Base-by-base conservation (phyloP, 2,329 filamentous ascomycete species). In the Seiridium unicorne region DNA sequence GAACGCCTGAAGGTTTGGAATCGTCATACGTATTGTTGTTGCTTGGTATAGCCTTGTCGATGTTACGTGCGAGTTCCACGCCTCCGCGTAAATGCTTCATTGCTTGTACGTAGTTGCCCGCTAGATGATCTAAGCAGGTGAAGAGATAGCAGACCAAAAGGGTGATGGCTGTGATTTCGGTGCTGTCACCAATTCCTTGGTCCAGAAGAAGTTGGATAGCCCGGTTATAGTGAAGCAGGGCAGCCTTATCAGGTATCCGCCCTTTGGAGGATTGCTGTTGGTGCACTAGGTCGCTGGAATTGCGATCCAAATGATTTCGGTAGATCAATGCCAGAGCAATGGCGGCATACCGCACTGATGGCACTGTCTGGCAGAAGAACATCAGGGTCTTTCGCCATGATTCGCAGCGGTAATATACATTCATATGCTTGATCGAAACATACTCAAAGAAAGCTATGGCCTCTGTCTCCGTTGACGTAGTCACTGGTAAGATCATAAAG, bases 91-190 rank as follows among this genome's bases (percentile, higher is more conserved):
- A 62, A 59, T 77, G 74, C 58, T 69, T 72, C 32, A 72, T 56
- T 63, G 73, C 72, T 65, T 75, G 72, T 55, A 69, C 63, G 57
- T 73, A 56, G 62, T 74, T 70, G 38, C 73, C 72, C 5, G 67
- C 68, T 42, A 76, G 69, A 55, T 74, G 65, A 60, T 76, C 74
- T 61, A 74, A 74, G 65, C 73, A 75, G 62, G 65, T 72, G 63
- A 77, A 75, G 38, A 77, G 72, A 65, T 76, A 76, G 63, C 73
- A 77, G 51, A 73, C 71, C 61, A 77, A 60, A 51, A 77, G 70
- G 4, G 73, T 74, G 57, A 74, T 60, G 44, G 67, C 69, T 61
- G 62, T 73, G 61, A n/a, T 65, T 63, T 70, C 63, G 51, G 53
- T 59, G 53, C 58, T 65, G 53, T 69, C 64, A 46, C 58, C 51